phyloP scores from a whole-genome alignment of 2,329 filamentous ascomycete genomes.

The Pyrenochaeta sp. region DNA sequence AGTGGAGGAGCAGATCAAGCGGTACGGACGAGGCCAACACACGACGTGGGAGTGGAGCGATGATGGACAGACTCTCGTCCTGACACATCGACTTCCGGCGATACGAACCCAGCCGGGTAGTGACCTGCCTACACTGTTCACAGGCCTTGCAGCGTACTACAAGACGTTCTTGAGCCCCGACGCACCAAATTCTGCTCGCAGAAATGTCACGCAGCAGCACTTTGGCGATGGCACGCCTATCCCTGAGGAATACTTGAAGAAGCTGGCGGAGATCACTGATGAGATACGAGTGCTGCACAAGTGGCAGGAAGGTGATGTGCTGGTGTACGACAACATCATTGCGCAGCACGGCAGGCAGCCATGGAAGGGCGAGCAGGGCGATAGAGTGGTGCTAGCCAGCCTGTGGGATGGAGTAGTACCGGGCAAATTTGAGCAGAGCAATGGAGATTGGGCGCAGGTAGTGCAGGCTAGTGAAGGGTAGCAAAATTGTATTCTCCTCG shows the following conservation, averaged over 20 bases:
- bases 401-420: slow-evolving; percentile 43
- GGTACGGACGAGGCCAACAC: slow-evolving; percentile 55
- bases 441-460: slow-evolving; percentile 58
- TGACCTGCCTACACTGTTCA: slow-evolving; percentile 9
- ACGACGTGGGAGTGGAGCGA: slow-evolving; percentile 61
- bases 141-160: slow-evolving; percentile 56
- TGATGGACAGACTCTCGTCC: slow-evolving; percentile 45
- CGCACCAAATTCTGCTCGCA: slow-evolving; percentile 1
- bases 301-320: slow-evolving; percentile 20
- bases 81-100: slow-evolving; percentile 16
- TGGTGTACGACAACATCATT: slow-evolving; percentile 21
- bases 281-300: slow-evolving; percentile 13
- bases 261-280: slow-evolving; percentile 13
- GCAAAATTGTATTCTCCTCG: neutral
- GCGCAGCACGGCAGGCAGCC: slow-evolving; percentile 17
- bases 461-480: slow-evolving; percentile 50
- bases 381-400: slow-evolving; percentile 14
- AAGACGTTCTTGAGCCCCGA: slow-evolving; percentile 38
- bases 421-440: slow-evolving; percentile 53
- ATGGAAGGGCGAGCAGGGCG: slow-evolving; percentile 13
- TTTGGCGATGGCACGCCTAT: slow-evolving; percentile 24
- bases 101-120: slow-evolving; percentile 11
- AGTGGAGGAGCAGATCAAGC: slow-evolving; percentile 12
- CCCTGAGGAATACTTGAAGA: slow-evolving; percentile 11
- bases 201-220: slow-evolving; percentile 18